Evolutionary conservation across 768 basidiomycete species (phyloP).

Genomic region (Kockovaella imperatae): DNA sequence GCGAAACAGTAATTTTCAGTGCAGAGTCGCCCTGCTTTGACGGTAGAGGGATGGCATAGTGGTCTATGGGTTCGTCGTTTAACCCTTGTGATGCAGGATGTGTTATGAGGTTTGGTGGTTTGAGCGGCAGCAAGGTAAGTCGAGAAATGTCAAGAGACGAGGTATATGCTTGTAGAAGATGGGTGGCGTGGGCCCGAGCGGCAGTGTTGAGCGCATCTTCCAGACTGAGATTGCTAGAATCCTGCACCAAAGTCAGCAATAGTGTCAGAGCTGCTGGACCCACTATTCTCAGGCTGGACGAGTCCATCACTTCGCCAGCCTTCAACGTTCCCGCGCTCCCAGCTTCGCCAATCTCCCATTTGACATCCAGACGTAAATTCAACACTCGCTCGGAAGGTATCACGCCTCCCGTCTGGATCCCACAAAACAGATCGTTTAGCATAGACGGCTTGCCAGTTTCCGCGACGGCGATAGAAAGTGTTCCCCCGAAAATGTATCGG

Average conservation of each 20-base stretch:
- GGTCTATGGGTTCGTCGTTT: too few relatives aligned
- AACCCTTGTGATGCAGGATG: too few relatives aligned
- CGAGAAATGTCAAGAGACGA: slow-evolving; percentile 16
- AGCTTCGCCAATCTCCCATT: slow-evolving; percentile 66
- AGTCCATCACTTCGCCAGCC: slow-evolving; percentile 49
- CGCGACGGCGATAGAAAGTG: too few relatives aligned
- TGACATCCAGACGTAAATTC: slow-evolving; percentile 58
- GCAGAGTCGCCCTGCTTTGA: slow-evolving; percentile 7
- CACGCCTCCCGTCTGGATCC: slow-evolving; percentile 26
- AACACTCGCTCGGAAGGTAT: slow-evolving; percentile 60
- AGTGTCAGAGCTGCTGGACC: slow-evolving; percentile 29
- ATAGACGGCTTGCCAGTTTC: too few relatives aligned
- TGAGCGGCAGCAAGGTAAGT: slow-evolving; percentile 15
- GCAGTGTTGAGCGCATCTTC: slow-evolving; percentile 60
- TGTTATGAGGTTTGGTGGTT: slow-evolving; percentile 22
- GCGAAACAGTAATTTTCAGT: slow-evolving; percentile 65
- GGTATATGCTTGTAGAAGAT: slow-evolving; percentile 14
- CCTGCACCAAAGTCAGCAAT: slow-evolving; percentile 48
- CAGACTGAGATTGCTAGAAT: slow-evolving; percentile 65
- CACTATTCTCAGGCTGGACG: slow-evolving; percentile 52
- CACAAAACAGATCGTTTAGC: slow-evolving; percentile 20
- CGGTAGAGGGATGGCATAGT: slow-evolving; percentile 29
- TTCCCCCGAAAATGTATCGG: too few relatives aligned
- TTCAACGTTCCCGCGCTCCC: slow-evolving; percentile 59
- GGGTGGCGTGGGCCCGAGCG: slow-evolving; percentile 57